A percentile compares a stretch with the other conserved stretches of the same genome.
phyloP scores from a whole-genome alignment of 2,329 filamentous ascomycete genomes.

The Aureobasidium sp. region DNA sequence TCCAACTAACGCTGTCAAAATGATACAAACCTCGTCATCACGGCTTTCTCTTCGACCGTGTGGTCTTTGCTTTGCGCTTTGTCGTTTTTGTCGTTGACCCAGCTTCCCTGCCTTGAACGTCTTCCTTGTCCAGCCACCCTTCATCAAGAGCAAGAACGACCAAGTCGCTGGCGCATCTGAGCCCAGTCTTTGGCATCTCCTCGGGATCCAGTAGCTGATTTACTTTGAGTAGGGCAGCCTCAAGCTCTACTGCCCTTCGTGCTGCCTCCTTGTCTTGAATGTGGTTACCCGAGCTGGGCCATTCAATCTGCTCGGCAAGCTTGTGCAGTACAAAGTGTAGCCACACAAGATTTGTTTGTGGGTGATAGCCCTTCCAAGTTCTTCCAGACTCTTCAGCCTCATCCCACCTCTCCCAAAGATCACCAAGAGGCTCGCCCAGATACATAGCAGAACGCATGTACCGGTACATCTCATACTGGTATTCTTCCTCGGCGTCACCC shows the following conservation, averaged over 20 bases:
- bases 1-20: constrained; percentile 4
- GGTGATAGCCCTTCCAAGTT: constrained; percentile 50
- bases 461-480: constrained; percentile 52
- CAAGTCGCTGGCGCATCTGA: constrained; percentile 20
- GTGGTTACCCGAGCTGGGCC: constrained; percentile 15
- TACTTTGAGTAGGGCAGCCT: constrained; percentile 32
- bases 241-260: constrained; percentile 33
- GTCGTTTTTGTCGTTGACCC: constrained; percentile 1
- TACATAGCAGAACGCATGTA: constrained; percentile 41
- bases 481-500: constrained; percentile 41
- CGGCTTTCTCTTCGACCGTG: not conserved
- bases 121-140: constrained; percentile 30
- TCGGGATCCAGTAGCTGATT: constrained; percentile 35
- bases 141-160: constrained; percentile 28
- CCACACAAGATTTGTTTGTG: constrained; percentile 58
- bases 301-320: constrained; percentile 37
- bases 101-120: constrained; percentile 26
- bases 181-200: constrained; percentile 19
- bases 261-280: not conserved
- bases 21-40: not conserved
- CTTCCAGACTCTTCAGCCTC: constrained; percentile 19
- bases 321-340: constrained; percentile 54
- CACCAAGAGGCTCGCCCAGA: constrained; percentile 36
- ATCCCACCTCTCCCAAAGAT: constrained; percentile 27
- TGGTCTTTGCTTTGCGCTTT: constrained; percentile 15